A percentile compares a stretch with the other conserved stretches of the same genome.
Evolutionary conservation across 441 rosid species (phyloP).

Genomic region (Heliophila coronopifolia): DNA sequence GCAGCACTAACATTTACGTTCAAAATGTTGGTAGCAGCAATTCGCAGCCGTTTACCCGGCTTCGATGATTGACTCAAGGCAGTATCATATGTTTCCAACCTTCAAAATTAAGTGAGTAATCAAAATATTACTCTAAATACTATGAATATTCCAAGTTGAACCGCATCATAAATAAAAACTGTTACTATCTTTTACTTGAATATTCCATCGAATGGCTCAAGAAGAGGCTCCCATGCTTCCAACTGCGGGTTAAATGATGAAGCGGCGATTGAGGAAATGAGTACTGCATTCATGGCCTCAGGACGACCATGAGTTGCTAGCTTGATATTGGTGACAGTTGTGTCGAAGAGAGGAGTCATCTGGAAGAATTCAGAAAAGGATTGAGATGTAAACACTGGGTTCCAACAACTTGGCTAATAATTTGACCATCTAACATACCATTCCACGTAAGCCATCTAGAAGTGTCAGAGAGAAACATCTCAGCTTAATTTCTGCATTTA

Average conservation of each 20-base stretch:
- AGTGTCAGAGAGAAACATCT: conserved; percentile 82
- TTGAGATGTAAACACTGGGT: conserved; percentile 15
- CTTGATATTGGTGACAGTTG: conserved; percentile 86
- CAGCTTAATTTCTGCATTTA: conserved; percentile 81
- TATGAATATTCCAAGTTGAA: not conserved
- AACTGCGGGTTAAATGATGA: conserved; percentile 88
- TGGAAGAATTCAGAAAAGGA: conserved; percentile 38
- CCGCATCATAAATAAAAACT: not conserved
- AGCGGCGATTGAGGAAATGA: conserved; percentile 90
- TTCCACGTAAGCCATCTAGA: conserved; percentile 88
- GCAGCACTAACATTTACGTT: conserved; percentile 90
- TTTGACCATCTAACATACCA: conserved; percentile 46
- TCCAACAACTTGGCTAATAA: conserved; percentile 12
- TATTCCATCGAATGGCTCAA: conserved; percentile 99
- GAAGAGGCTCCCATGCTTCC: conserved; percentile 99
- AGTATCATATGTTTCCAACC: conserved; percentile 90
- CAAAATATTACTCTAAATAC: conserved; percentile 16
- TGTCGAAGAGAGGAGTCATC: conserved; percentile 93
- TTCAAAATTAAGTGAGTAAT: conserved; percentile 29
- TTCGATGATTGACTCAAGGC: conserved; percentile 47
- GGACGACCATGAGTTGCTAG: conserved; percentile 91
- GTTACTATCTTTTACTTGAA: conserved; percentile 63
- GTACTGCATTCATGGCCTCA: conserved; percentile 97
- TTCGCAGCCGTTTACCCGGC: conserved; percentile 76
- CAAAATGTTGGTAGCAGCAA: conserved; percentile 77